These are phyloP conservation scores for Atractiella rhizophila DNA, from an alignment of 768 basidiomycete species.

Conservation along the genomic window DNA sequence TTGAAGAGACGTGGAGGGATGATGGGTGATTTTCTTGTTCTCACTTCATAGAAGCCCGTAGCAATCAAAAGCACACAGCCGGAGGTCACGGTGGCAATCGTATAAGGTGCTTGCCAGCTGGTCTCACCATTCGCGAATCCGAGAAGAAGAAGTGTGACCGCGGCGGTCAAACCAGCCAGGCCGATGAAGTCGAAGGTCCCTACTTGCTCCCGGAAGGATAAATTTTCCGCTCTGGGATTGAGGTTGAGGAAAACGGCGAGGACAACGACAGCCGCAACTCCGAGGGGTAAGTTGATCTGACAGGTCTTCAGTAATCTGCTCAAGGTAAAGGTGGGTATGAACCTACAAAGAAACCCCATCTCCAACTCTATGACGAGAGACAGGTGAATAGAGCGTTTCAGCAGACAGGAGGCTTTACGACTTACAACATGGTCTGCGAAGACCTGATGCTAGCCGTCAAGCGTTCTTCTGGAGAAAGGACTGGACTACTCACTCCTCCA, in stretches of 20 bases:
- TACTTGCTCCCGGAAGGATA: slow-evolving; percentile 13
- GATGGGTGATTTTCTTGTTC: slow-evolving; percentile 21
- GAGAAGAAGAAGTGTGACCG: slow-evolving; percentile 18
- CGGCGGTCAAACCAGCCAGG: slow-evolving; percentile 19
- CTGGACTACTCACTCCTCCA: too few relatives aligned
- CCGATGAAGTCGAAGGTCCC: slow-evolving; percentile 22
- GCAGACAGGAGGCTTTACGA: too few relatives aligned
- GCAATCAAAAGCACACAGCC: slow-evolving; percentile 9
- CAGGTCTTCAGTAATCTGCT: not conserved
- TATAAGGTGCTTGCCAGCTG: slow-evolving; percentile 1
- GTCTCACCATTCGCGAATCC: slow-evolving; percentile 16
- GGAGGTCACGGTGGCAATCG: slow-evolving; percentile 9
- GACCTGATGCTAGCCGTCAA: too few relatives aligned
- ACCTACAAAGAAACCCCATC: slow-evolving; percentile 27
- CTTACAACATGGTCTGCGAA: too few relatives aligned
- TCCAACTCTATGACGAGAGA: too few relatives aligned
- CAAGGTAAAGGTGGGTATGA: not conserved
- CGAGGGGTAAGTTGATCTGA: slow-evolving; percentile 20
- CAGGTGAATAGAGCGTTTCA: too few relatives aligned
- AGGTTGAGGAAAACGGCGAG: slow-evolving; percentile 22
- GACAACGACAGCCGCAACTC: slow-evolving; percentile 18
- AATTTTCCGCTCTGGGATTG: slow-evolving; percentile 15
- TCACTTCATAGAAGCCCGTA: slow-evolving; percentile 10
- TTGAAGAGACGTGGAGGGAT: slow-evolving; percentile 21
- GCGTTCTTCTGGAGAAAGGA: too few relatives aligned